phyloP scores from a whole-genome alignment of 441 rosid genomes.

The Monsonia emarginata region DNA sequence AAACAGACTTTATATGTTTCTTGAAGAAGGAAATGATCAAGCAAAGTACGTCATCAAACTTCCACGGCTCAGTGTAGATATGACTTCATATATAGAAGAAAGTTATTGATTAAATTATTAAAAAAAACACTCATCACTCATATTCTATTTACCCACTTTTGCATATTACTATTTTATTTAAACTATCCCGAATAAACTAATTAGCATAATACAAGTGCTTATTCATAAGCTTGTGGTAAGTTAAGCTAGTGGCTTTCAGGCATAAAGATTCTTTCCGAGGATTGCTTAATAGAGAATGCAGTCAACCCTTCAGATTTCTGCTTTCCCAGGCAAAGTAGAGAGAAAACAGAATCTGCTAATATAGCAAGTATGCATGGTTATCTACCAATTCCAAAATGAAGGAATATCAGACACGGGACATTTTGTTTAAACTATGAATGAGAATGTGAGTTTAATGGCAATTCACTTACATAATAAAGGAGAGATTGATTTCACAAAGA shows the following conservation, averaged over 20 bases:
- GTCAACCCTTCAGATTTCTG: background rate
- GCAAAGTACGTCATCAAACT: background rate
- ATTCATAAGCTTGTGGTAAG: background rate
- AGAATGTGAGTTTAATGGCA: background rate
- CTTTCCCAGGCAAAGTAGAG: background rate
- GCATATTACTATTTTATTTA: background rate
- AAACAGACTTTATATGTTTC: background rate
- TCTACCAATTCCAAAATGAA: background rate
- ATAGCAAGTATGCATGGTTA: background rate
- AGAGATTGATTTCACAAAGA: too few species aligned
- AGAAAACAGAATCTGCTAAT: background rate
- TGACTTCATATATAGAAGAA: background rate
- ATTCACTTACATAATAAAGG: background rate
- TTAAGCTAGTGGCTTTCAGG: background rate
- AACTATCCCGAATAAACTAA: background rate
- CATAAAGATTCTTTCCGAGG: background rate
- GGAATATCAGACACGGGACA: background rate
- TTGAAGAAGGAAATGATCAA: background rate
- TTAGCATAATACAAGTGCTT: background rate
- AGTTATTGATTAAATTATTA: background rate
- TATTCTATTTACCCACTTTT: background rate
- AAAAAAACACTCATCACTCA: background rate
- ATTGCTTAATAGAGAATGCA: background rate
- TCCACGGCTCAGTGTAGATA: background rate
- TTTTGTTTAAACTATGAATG: background rate